Evolutionary conservation across 805 yeast genomes (phyloP).

Genomic region (Brettanomyces sp.): DNA sequence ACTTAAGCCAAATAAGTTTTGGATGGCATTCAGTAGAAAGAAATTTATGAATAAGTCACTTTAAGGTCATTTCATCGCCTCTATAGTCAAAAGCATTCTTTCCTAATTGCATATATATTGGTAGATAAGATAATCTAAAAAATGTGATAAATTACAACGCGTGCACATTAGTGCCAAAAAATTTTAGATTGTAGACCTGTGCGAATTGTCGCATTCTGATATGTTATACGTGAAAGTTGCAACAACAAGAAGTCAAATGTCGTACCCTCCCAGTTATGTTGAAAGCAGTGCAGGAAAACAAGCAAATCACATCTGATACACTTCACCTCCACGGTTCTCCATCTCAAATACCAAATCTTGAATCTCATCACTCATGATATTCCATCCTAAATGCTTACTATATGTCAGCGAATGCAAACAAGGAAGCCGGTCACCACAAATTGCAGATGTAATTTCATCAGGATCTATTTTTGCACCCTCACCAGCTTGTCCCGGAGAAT

Average conservation of each 20-base stretch:
- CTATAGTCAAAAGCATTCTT: slow-evolving; percentile 24
- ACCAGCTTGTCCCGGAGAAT: slow-evolving; percentile 81
- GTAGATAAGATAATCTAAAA: not conserved
- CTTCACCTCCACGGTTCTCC: slow-evolving; percentile 52
- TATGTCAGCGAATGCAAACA: slow-evolving; percentile 51
- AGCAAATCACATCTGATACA: slow-evolving; percentile 7
- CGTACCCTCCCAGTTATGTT: not conserved
- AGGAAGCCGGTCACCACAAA: slow-evolving; percentile 72
- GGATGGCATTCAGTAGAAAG: slow-evolving; percentile 94
- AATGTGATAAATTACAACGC: not conserved
- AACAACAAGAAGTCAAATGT: not conserved
- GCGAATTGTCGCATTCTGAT: not conserved
- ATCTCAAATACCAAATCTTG: slow-evolving; percentile 56
- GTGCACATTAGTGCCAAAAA: not conserved
- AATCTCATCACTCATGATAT: slow-evolving; percentile 50
- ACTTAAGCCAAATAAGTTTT: slow-evolving; percentile 70
- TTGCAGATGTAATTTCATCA: slow-evolving; percentile 77
- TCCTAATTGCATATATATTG: not conserved
- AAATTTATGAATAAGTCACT: slow-evolving; percentile 87
- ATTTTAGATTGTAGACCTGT: not conserved
- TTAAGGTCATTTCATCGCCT: no score
- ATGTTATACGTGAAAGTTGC: not conserved
- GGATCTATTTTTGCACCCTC: slow-evolving; percentile 79
- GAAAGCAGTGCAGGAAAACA: not conserved
- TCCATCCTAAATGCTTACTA: slow-evolving; percentile 83